These are phyloP conservation scores for Apophysomyces sp. DNA, from an alignment of 371 early-diverging fungal genomes.

Conservation along the genomic window DNA sequence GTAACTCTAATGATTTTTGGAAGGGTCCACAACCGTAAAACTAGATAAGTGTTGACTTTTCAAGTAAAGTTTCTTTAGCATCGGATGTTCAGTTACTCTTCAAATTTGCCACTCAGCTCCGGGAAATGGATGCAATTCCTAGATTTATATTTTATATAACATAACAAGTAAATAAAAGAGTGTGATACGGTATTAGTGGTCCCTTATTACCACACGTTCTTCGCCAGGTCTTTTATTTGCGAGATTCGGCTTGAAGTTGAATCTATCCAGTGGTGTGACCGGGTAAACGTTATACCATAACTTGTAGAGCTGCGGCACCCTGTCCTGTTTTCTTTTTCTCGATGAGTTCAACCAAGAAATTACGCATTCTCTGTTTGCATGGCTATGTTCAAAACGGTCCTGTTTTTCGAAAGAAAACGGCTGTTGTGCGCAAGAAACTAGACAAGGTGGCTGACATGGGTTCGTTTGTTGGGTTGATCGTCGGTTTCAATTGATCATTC, in stretches of 20 bases:
- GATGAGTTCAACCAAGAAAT: slow-evolving; percentile 28
- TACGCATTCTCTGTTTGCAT: slow-evolving; percentile 73
- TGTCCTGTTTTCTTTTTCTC: neutral
- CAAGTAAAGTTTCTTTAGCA: no score
- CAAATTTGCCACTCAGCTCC: no score
- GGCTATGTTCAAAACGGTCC: slow-evolving; percentile 75
- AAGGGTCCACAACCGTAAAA: no score
- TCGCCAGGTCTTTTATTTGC: neutral
- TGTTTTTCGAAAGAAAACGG: slow-evolving; percentile 68
- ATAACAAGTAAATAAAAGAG: no score
- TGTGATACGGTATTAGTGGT: no score
- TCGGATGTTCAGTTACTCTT: no score
- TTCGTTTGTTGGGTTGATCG: slow-evolving; percentile 13
- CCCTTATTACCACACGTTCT: no score
- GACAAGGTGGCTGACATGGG: slow-evolving; percentile 64
- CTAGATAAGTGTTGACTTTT: no score
- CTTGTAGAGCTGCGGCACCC: neutral
- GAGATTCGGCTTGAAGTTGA: neutral
- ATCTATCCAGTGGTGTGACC: neutral
- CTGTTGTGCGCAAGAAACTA: slow-evolving; percentile 64
- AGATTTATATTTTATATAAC: no score
- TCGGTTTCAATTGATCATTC: neutral
- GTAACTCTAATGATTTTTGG: no score
- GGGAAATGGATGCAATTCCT: no score
- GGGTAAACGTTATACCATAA: neutral